Evolutionary conservation across 108 stramenopile species (phyloP).

Genomic region (Mayamaea pseudoterrestris): DNA sequence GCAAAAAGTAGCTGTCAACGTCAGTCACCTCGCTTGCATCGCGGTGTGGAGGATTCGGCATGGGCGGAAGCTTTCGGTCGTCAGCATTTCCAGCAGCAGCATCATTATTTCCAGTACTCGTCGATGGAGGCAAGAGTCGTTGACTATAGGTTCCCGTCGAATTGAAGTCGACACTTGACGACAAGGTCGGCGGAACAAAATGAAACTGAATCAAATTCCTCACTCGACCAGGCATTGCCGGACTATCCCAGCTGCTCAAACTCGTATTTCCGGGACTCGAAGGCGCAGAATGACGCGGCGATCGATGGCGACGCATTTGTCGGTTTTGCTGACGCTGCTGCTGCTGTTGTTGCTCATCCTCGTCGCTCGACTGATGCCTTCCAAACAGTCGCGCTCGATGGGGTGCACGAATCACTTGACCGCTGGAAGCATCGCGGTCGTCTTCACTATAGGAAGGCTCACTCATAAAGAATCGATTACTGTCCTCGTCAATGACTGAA

Average conservation of each 20-base stretch:
- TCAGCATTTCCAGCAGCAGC: background rate
- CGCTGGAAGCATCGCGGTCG: slow-evolving; percentile 6
- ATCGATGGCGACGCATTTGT: background rate
- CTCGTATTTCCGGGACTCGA: slow-evolving; percentile 30
- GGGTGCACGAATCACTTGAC: slow-evolving; percentile 4
- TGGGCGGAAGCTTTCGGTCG: background rate
- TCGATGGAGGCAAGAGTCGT: background rate
- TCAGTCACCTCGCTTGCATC: background rate
- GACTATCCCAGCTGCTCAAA: slow-evolving; percentile 32
- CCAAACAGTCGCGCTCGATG: slow-evolving; percentile 1
- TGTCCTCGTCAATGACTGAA: too few relatives aligned
- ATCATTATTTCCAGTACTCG: background rate
- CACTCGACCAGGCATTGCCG: slow-evolving; percentile 1
- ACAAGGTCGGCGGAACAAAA: background rate
- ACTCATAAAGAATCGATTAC: slow-evolving; percentile 20
- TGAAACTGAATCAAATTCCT: slow-evolving; percentile 3
- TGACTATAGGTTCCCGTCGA: background rate
- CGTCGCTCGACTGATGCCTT: background rate
- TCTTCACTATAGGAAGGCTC: slow-evolving; percentile 28
- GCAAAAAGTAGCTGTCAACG: background rate
- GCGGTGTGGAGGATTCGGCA: slow-evolving; percentile 9
- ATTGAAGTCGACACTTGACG: background rate
- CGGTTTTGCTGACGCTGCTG: slow-evolving; percentile 3
- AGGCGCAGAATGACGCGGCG: slow-evolving; percentile 8
- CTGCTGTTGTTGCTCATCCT: background rate